Percentiles rank a stretch among this genome's conserved stretches.
phyloP scores from a whole-genome alignment of 305 asterid genomes.

The Plantago coronopus region DNA sequence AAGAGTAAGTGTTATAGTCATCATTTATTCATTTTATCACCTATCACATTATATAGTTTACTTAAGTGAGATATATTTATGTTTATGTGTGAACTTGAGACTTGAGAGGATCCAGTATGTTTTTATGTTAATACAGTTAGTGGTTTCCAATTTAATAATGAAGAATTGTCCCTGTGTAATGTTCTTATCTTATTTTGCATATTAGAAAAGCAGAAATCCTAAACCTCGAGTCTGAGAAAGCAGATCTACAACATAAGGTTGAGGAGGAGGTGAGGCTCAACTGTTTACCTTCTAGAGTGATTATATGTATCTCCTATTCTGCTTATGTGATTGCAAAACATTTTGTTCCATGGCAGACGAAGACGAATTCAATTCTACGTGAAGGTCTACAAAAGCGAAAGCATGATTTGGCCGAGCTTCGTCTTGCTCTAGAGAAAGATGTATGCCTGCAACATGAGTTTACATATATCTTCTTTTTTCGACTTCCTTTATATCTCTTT shows the following conservation, averaged over 20 bases:
- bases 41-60: not conserved
- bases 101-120: slow-evolving; percentile 1
- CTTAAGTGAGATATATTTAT: not conserved
- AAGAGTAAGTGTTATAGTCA: slow-evolving; percentile 66
- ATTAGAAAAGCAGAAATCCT: slow-evolving; percentile 58
- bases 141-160: slow-evolving; percentile 6
- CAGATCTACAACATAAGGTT: slow-evolving; percentile 54
- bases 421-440: slow-evolving; percentile 77
- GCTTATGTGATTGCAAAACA: slow-evolving; percentile 17
- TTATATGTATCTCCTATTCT: slow-evolving; percentile 12
- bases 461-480: not conserved
- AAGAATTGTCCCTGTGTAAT: slow-evolving; percentile 20
- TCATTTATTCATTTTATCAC: slow-evolving; percentile 10
- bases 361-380: slow-evolving; percentile 46
- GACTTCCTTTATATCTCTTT: not conserved
- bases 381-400: slow-evolving; percentile 59
- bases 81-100: not conserved
- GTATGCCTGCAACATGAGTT: slow-evolving; percentile 36
- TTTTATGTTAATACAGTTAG: not conserved
- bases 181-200: slow-evolving; percentile 22
- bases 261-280: slow-evolving; percentile 55
- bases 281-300: slow-evolving; percentile 13
- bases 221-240: slow-evolving; percentile 58
- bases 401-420: slow-evolving; percentile 64
- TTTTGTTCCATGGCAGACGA: slow-evolving; percentile 40